Conservation (phyloP, 192 early-diverging fungal genomes). For the Gonapodya sp. region DNA sequence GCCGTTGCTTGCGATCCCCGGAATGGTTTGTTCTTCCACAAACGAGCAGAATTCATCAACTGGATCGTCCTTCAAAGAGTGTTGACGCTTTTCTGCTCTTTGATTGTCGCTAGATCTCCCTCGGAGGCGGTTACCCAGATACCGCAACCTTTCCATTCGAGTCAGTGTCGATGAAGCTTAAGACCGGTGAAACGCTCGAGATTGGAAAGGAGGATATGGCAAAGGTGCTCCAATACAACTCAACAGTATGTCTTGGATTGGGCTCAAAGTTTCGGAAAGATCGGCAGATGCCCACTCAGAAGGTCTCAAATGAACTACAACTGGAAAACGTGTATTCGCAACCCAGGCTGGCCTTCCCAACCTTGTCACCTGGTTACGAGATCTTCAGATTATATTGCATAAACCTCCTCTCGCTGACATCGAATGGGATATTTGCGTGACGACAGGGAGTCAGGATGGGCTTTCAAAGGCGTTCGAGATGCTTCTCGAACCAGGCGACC, state of each 20-base stretch:
- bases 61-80: not conserved
- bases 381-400: slow-evolving; percentile 35
- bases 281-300: no score
- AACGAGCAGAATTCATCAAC: no score
- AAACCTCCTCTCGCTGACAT: slow-evolving; percentile 33
- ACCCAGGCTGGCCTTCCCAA: slow-evolving; percentile 34
- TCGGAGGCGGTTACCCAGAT: slow-evolving; percentile 17
- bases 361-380: slow-evolving; percentile 32
- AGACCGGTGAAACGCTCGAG: slow-evolving; percentile 2
- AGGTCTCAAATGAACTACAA: no score
- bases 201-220: slow-evolving; percentile 14
- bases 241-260: not conserved
- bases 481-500: slow-evolving; percentile 47
- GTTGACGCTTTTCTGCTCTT: not conserved
- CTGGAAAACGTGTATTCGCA: not conserved
- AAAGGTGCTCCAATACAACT: slow-evolving; percentile 13
- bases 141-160: slow-evolving; percentile 19
- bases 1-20: slow-evolving; percentile 15
- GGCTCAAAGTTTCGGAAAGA: no score
- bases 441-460: slow-evolving; percentile 53
- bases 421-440: slow-evolving; percentile 58
- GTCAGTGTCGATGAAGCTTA: slow-evolving; percentile 13
- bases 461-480: slow-evolving; percentile 44
- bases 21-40: slow-evolving; percentile 11
- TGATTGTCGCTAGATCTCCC: slow-evolving; percentile 13